A percentile compares a stretch with the other conserved stretches of the same genome.
These are phyloP conservation scores for Pyrrhoderma noxium DNA, from an alignment of 1,284 basidiomycete genomes.

Conservation along the genomic window DNA sequence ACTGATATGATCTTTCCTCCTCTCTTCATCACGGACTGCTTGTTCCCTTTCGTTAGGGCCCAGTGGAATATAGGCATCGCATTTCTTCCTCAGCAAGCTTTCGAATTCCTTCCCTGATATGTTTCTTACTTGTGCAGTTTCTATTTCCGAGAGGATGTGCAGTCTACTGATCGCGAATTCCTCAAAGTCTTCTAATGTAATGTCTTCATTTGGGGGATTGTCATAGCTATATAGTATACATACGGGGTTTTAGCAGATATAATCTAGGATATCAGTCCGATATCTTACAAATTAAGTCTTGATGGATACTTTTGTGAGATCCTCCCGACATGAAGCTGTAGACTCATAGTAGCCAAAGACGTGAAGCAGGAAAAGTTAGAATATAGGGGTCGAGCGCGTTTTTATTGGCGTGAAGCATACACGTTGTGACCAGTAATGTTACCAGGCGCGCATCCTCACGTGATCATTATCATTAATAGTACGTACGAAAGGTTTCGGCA, in stretches of 20 bases:
- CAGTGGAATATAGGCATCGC: conserved; percentile 69
- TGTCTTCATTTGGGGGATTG: conserved; percentile 79
- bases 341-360: too few species aligned
- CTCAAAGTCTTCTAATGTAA: conserved; percentile 97
- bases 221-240: conserved; percentile 62
- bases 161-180: conserved; percentile 85
- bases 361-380: too few species aligned
- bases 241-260: too few species aligned
- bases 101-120: conserved; percentile 72
- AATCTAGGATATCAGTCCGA: too few species aligned
- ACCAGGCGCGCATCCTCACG: too few species aligned
- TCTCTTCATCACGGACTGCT: conserved; percentile 45
- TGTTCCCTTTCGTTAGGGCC: conserved; percentile 23
- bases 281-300: conserved; percentile 17
- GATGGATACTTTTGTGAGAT: conserved; percentile 9
- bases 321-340: too few species aligned
- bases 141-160: conserved; percentile 90
- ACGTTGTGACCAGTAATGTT: too few species aligned
- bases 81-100: conserved; percentile 51
- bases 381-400: too few species aligned
- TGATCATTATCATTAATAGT: too few species aligned
- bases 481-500: too few species aligned
- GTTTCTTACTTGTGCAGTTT: conserved; percentile 85
- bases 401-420: too few species aligned
- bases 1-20: conserved; percentile 83